phyloP scores from a whole-genome alignment of 805 yeast species.

The Hanseniaspora pseudoguilliermondii region DNA sequence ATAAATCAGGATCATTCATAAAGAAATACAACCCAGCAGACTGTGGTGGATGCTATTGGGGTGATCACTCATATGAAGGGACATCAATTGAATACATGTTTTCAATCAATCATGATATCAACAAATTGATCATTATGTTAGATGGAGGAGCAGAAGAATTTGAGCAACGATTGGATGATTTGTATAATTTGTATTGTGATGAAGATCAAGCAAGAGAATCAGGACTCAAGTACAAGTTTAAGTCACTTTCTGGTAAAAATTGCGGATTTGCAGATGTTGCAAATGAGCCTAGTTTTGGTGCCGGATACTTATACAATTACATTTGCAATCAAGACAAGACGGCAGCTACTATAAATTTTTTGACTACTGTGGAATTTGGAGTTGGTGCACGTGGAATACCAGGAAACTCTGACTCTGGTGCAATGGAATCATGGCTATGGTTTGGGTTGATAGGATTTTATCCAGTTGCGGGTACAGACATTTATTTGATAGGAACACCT shows the following conservation, averaged over 20 bases:
- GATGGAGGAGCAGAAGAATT: slow-evolving; percentile 25
- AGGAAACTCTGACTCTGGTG: slow-evolving; percentile 31
- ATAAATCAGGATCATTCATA: slow-evolving; percentile 23
- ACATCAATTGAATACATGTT: slow-evolving; percentile 29
- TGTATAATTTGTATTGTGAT: slow-evolving; percentile 25
- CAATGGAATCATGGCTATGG: slow-evolving; percentile 30
- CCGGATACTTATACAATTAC: slow-evolving; percentile 28
- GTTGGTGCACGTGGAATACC: slow-evolving; percentile 26
- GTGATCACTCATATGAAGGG: slow-evolving; percentile 27
- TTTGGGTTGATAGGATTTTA: slow-evolving; percentile 28
- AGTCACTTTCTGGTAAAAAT: not conserved
- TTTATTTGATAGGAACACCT: slow-evolving; percentile 27
- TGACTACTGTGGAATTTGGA: slow-evolving; percentile 23
- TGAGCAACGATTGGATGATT: slow-evolving; percentile 26
- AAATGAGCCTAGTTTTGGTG: slow-evolving; percentile 30
- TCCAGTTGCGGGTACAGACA: slow-evolving; percentile 29
- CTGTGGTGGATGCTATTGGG: slow-evolving; percentile 29
- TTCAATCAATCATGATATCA: slow-evolving; percentile 29
- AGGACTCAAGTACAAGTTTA: not conserved
- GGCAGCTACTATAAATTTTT: slow-evolving; percentile 24
- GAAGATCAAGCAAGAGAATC: not conserved
- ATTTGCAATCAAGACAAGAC: slow-evolving; percentile 24
- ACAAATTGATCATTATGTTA: slow-evolving; percentile 18
- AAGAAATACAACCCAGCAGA: slow-evolving; percentile 24
- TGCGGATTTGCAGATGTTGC: slow-evolving; percentile 26